Percentiles rank a stretch among this genome's conserved stretches.
Conservation (phyloP, 179 eudicot genomes). For the Spergularia azorica region DNA sequence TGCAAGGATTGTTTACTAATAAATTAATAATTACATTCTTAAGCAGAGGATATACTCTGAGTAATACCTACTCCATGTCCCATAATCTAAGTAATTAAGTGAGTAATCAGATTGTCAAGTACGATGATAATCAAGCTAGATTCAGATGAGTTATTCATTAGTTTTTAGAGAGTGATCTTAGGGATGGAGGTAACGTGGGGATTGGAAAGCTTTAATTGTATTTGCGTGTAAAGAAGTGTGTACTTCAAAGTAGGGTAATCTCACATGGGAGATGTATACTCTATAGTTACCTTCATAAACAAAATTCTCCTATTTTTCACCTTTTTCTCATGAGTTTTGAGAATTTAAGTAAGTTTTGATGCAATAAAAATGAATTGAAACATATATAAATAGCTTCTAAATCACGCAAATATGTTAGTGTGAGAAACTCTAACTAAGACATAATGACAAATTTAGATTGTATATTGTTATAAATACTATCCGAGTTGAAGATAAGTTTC, state of each 20-base stretch:
- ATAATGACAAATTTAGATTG: too few relatives aligned
- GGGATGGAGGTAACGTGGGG: conserved; percentile 42
- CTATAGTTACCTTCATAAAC: conserved; percentile 18
- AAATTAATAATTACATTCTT: too few relatives aligned
- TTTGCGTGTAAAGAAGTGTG: conserved; percentile 29
- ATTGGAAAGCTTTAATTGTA: conserved; percentile 26
- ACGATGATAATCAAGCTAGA: conserved; percentile 18
- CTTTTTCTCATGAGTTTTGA: too few relatives aligned
- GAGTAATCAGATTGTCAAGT: conserved; percentile 8
- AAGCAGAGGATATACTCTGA: neutral
- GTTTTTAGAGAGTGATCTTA: conserved; percentile 8
- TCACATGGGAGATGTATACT: conserved; percentile 21
- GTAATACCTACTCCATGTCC: neutral
- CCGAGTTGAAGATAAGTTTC: neutral
- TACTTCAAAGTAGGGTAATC: conserved; percentile 25
- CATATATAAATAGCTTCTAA: too few relatives aligned
- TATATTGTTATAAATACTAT: too few relatives aligned
- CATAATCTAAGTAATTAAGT: neutral
- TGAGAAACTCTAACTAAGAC: too few relatives aligned
- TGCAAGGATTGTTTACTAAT: too few relatives aligned
- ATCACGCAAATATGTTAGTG: too few relatives aligned
- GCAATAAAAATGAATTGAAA: too few relatives aligned
- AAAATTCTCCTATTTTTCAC: conserved; percentile 15
- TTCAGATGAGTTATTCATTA: neutral
- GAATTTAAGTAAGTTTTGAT: too few relatives aligned